Conservation (phyloP, 1,284 basidiomycete species). For the Flammula alnicola region DNA sequence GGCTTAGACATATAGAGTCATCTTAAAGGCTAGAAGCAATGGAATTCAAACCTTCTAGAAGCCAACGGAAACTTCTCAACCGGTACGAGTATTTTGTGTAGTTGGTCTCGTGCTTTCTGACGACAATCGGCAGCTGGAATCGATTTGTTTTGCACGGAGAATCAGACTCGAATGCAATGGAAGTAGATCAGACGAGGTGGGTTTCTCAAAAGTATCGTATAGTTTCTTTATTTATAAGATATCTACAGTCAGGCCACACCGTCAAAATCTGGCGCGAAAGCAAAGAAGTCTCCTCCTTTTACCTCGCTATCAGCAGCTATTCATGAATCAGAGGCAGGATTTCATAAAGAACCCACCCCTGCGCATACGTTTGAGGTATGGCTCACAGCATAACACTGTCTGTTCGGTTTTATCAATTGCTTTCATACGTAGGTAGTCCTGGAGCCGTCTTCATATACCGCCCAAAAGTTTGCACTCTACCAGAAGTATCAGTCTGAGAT, state of each 20-base stretch:
- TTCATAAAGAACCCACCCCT: slow-evolving; percentile 30
- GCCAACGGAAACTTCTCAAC: slow-evolving; percentile 78
- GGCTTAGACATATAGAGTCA: neutral
- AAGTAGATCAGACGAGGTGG: slow-evolving; percentile 27
- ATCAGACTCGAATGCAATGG: slow-evolving; percentile 35
- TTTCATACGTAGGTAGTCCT: slow-evolving; percentile 60
- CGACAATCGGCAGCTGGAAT: slow-evolving; percentile 67
- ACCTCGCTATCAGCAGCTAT: slow-evolving; percentile 47
- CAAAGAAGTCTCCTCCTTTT: slow-evolving; percentile 33
- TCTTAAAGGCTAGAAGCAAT: slow-evolving; percentile 68
- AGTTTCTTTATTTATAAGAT: neutral
- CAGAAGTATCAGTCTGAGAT: slow-evolving; percentile 77
- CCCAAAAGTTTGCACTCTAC: slow-evolving; percentile 84
- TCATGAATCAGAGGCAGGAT: slow-evolving; percentile 47
- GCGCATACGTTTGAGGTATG: slow-evolving; percentile 61
- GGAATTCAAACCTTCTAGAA: slow-evolving; percentile 76
- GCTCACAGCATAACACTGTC: neutral
- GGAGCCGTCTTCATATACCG: slow-evolving; percentile 74
- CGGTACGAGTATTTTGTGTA: slow-evolving; percentile 45
- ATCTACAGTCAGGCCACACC: slow-evolving; percentile 3
- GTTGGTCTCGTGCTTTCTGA: neutral
- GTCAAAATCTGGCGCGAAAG: slow-evolving; percentile 16
- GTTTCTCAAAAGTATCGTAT: too few species aligned
- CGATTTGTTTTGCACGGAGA: slow-evolving; percentile 64
- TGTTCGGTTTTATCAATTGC: slow-evolving; percentile 9